phyloP scores from a whole-genome alignment of 1,284 basidiomycete species.

The Ceratobasidium sp. region DNA sequence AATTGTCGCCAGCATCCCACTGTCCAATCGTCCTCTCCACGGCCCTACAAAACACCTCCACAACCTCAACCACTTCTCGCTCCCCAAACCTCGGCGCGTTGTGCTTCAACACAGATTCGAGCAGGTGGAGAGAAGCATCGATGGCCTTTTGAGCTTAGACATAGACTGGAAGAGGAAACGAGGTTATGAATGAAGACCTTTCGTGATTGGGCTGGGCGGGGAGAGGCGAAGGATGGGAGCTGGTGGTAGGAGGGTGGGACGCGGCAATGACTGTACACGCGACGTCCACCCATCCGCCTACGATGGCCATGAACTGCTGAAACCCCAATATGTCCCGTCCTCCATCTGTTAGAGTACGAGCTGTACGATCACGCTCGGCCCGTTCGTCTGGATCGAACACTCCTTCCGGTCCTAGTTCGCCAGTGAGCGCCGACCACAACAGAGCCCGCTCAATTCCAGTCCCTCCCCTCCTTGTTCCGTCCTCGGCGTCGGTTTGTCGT shows the following conservation, averaged over 20 bases:
- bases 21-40: conserved; percentile 10
- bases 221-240: not conserved
- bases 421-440: conserved; percentile 17
- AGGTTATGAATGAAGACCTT: too few species aligned
- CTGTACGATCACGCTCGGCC: conserved; percentile 32
- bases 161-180: not conserved
- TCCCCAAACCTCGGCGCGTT: conserved; percentile 40
- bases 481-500: not conserved
- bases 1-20: conserved; percentile 1
- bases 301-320: too few species aligned
- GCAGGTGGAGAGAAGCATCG: conserved; percentile 18
- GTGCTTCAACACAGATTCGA: conserved; percentile 17
- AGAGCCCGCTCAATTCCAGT: conserved; percentile 12
- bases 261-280: too few species aligned
- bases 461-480: not conserved
- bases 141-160: conserved; percentile 39
- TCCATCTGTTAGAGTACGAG: conserved; percentile 8
- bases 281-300: too few species aligned
- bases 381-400: conserved; percentile 31
- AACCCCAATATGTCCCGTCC: too few species aligned
- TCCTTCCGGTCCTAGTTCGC: not conserved
- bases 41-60: conserved; percentile 25
- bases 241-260: not conserved
- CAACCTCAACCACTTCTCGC: conserved; percentile 9
- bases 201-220: too few species aligned